Base-by-base conservation (phyloP, 2,329 filamentous ascomycete species). In the Phialemoniopsis sp. region DNA sequence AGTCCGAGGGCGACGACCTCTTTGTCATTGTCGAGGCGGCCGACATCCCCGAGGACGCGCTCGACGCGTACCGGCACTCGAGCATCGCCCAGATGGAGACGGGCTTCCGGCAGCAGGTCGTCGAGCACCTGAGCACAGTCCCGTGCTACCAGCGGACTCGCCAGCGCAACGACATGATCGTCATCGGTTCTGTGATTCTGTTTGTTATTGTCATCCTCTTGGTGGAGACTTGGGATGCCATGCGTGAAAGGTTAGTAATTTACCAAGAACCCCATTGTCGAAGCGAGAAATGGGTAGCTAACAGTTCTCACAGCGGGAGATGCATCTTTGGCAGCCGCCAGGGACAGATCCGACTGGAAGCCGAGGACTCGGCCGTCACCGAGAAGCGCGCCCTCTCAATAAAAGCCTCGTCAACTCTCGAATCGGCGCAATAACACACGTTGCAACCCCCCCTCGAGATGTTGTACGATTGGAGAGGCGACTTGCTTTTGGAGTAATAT, bases 131-230 rank as follows among this genome's bases (percentile, higher is more conserved):
- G 6, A 10, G 21, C 21, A 26, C 6, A 10, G 21, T 44, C 29
- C 49, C 50, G 13, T 53, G 46, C 41, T 47, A 47, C 18, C 40
- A 37, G 5, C 19, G 50, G 13, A 41, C 46, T 7, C 42, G 45
- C 16, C 50, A 57, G 12, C 47, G 49, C 32, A 51, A 56, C 37
- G 56, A 61, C 30, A 42, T 56, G 43, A 41, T 56, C 13, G 48
- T 58, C n/a, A 53, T 62, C 19, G 45, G 47, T 34, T 40, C 62
- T 17, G 52, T 54, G 2, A 37, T 52, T 10, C 45, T 50, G 5
- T 63, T 60, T 34, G 34, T 62, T 29, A 15, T 55, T 17, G 47
- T 54, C 8, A 52, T 62, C 17, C 43, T 61, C 7, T 37, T 46
- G 5, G 47, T 58, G 13, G 59, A 61, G 49, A 47, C 50, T 8